A percentile compares a stretch with the other conserved stretches of the same genome.
phyloP scores from a whole-genome alignment of 495 filamentous ascomycete species.

The Trichoderma erinaceum region DNA sequence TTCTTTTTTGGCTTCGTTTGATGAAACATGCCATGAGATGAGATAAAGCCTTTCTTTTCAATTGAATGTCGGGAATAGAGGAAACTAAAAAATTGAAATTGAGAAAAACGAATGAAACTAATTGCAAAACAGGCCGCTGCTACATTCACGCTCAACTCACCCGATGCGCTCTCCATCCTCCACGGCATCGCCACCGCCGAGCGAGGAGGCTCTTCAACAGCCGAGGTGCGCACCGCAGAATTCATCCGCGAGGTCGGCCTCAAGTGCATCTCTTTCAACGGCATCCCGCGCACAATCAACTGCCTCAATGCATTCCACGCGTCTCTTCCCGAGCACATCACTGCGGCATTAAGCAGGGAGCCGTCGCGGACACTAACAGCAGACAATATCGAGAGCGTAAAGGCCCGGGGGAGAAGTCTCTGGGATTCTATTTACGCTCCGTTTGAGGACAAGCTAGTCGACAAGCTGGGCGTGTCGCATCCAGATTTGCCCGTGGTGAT shows the following conservation, averaged over 20 bases:
- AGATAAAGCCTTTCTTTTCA: too few relatives aligned
- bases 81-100: too few relatives aligned
- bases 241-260: slow-evolving; percentile 73
- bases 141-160: slow-evolving; percentile 35
- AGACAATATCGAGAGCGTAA: slow-evolving; percentile 46
- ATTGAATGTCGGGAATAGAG: too few relatives aligned
- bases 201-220: slow-evolving; percentile 24
- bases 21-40: too few relatives aligned
- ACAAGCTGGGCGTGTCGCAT: slow-evolving; percentile 60
- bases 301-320: slow-evolving; percentile 59
- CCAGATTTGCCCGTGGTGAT: slow-evolving; percentile 76
- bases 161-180: slow-evolving; percentile 28
- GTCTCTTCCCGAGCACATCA: slow-evolving; percentile 45
- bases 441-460: slow-evolving; percentile 60
- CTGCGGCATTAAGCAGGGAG: slow-evolving; percentile 36
- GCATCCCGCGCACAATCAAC: slow-evolving; percentile 77
- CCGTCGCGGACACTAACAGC: slow-evolving; percentile 44
- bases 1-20: neutral
- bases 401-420: slow-evolving; percentile 50
- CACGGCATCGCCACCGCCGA: slow-evolving; percentile 44
- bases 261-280: slow-evolving; percentile 81
- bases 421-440: slow-evolving; percentile 71
- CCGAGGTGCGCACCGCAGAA: slow-evolving; percentile 54
- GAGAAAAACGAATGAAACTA: too few relatives aligned
- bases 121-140: slow-evolving; percentile 26